Evolutionary conservation across 2,329 filamentous ascomycete species (phyloP).

Genomic region (Coniochaeta sp.): DNA sequence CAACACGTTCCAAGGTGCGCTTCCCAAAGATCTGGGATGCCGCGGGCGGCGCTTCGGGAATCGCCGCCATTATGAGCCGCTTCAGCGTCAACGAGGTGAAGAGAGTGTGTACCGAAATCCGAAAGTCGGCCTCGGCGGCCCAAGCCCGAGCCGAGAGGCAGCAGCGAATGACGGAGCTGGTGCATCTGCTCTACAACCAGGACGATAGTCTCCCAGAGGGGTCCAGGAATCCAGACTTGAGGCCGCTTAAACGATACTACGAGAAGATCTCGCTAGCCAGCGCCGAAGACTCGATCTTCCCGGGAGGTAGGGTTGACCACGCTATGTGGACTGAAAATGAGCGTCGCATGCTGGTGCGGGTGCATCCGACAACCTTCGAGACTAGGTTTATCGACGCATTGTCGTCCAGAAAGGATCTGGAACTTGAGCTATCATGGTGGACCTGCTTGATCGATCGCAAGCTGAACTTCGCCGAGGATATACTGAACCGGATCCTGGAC

Average conservation of each 20-base stretch:
- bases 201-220: neutral
- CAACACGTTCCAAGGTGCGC: neutral
- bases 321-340: neutral
- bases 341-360: neutral
- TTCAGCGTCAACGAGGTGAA: constrained; percentile 4
- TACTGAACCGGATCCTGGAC: neutral
- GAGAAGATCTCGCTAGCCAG: neutral
- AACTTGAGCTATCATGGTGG: neutral
- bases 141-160: constrained; percentile 3
- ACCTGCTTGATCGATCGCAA: neutral
- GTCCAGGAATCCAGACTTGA: neutral
- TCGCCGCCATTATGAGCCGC: constrained; percentile 4
- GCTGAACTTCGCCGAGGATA: neutral
- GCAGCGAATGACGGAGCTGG: constrained; percentile 3
- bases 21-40: neutral
- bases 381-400: neutral
- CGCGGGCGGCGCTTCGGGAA: constrained; percentile 3
- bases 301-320: neutral
- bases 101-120: neutral
- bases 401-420: neutral
- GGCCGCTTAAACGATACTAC: neutral
- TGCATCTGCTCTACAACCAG: constrained; percentile 1
- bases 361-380: neutral
- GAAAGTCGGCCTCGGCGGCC: neutral
- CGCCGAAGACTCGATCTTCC: neutral